These are phyloP conservation scores for Suhomyces sp. DNA, from an alignment of 805 yeast genomes.

Conservation along the genomic window DNA sequence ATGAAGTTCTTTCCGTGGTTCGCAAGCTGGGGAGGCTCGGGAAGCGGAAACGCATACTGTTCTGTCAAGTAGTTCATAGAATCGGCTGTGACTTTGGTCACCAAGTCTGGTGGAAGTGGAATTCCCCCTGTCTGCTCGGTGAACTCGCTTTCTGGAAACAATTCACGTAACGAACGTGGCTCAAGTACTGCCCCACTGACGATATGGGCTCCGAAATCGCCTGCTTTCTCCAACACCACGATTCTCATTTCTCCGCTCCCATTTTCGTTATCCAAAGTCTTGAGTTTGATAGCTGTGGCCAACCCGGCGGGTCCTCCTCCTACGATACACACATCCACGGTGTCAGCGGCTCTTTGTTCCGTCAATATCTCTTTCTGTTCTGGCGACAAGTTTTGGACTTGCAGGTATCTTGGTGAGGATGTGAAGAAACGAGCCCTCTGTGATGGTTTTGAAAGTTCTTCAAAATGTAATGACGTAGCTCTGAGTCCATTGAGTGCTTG, in stretches of 20 bases:
- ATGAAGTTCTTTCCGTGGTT: conserved; percentile 82
- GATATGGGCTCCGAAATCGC: conserved; percentile 89
- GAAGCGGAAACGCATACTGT: conserved; percentile 63
- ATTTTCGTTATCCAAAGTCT: conserved; percentile 72
- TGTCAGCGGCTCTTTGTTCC: conserved; percentile 76
- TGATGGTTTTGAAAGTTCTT: neutral
- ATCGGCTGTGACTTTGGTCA: conserved; percentile 73
- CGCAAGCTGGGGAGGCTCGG: conserved; percentile 90
- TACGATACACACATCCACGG: conserved; percentile 90
- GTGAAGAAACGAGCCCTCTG: neutral
- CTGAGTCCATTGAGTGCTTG: neutral
- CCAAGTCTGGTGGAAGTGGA: conserved; percentile 75
- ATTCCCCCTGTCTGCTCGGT: conserved; percentile 49
- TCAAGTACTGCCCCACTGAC: conserved; percentile 94
- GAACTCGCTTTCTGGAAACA: conserved; percentile 67
- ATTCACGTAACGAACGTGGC: conserved; percentile 81
- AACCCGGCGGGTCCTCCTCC: conserved; percentile 99
- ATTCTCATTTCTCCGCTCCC: conserved; percentile 74
- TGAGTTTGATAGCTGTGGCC: conserved; percentile 86
- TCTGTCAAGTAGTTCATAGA: conserved; percentile 68
- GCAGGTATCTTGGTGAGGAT: neutral
- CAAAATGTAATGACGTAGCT: neutral
- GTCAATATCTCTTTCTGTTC: conserved; percentile 4
- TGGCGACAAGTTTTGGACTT: neutral
- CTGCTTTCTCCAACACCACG: conserved; percentile 86